Conservation (phyloP, 2,329 filamentous ascomycete genomes). For the Diplocarpon mali region DNA sequence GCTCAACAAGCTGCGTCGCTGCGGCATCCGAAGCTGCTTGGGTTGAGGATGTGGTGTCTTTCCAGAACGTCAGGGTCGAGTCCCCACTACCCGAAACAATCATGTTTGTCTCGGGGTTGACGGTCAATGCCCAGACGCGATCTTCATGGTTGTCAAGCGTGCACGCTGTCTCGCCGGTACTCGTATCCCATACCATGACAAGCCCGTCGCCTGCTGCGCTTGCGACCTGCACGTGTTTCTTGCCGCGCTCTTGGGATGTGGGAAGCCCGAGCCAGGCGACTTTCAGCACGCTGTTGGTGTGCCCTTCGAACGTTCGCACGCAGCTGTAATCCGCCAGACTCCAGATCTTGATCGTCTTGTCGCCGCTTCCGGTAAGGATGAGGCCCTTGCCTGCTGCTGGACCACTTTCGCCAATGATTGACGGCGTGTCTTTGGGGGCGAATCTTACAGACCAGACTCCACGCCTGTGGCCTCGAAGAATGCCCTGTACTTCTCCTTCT, state of each 20-base stretch:
- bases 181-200: slow-evolving; percentile 92
- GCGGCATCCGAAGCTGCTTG: slow-evolving; percentile 63
- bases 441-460: slow-evolving; percentile 96
- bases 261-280: slow-evolving; percentile 69
- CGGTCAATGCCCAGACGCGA: slow-evolving; percentile 81
- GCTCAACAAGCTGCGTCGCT: slow-evolving; percentile 72
- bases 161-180: slow-evolving; percentile 71
- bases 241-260: slow-evolving; percentile 36
- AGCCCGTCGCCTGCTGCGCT: slow-evolving; percentile 89
- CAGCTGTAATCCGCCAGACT: slow-evolving; percentile 86
- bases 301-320: slow-evolving; percentile 86
- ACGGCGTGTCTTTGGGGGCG: slow-evolving; percentile 65
- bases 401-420: slow-evolving; percentile 60
- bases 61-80: slow-evolving; percentile 91
- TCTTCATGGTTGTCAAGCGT: slow-evolving; percentile 97
- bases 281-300: slow-evolving; percentile 91
- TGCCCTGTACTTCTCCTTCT: slow-evolving; percentile 82
- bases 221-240: slow-evolving; percentile 59
- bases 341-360: slow-evolving; percentile 96
- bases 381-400: slow-evolving; percentile 69
- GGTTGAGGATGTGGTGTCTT: slow-evolving; percentile 76
- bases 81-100: slow-evolving; percentile 88
- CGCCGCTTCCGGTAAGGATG: slow-evolving; percentile 81
- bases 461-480: slow-evolving; percentile 82
- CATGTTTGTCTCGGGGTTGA: slow-evolving; percentile 56